These are phyloP conservation scores for Staphylotrichum longicolle DNA, from an alignment of 495 filamentous ascomycete genomes.

Conservation along the genomic window DNA sequence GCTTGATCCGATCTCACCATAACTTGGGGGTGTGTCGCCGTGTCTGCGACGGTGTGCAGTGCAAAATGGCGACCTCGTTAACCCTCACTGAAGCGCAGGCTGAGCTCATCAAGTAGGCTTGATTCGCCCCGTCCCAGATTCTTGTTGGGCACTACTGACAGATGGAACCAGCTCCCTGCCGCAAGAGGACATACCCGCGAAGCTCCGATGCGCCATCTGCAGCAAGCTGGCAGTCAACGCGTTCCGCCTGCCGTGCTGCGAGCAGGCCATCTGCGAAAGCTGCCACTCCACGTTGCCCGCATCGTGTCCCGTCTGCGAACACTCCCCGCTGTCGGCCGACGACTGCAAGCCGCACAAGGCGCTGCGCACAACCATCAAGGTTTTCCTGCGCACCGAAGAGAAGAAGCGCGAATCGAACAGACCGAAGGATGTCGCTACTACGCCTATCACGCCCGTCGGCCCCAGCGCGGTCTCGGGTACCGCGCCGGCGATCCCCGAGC, in stretches of 20 bases:
- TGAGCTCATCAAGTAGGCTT: conserved; percentile 42
- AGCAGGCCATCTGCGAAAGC: conserved; percentile 86
- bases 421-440: conserved; percentile 47
- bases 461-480: conserved; percentile 31
- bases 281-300: conserved; percentile 77
- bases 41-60: conserved; percentile 18
- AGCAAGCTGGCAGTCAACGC: conserved; percentile 89
- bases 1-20: conserved; percentile 7
- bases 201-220: conserved; percentile 91
- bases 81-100: conserved; percentile 33
- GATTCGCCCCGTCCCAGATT: background rate
- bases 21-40: conserved; percentile 12
- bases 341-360: conserved; percentile 87
- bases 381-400: conserved; percentile 81
- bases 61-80: conserved; percentile 29
- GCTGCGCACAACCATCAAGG: conserved; percentile 81
- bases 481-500: conserved; percentile 19
- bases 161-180: conserved; percentile 60
- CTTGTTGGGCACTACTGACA: conserved; percentile 25
- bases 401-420: conserved; percentile 69
- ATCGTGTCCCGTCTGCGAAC: conserved; percentile 89
- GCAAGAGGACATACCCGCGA: conserved; percentile 85
- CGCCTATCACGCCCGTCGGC: conserved; percentile 47
- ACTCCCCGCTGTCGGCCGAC: conserved; percentile 77
- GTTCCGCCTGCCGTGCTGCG: conserved; percentile 89